Evolutionary conservation across 345 rosid genomes (phyloP).

Genomic region (Bruguiera parviflora): DNA sequence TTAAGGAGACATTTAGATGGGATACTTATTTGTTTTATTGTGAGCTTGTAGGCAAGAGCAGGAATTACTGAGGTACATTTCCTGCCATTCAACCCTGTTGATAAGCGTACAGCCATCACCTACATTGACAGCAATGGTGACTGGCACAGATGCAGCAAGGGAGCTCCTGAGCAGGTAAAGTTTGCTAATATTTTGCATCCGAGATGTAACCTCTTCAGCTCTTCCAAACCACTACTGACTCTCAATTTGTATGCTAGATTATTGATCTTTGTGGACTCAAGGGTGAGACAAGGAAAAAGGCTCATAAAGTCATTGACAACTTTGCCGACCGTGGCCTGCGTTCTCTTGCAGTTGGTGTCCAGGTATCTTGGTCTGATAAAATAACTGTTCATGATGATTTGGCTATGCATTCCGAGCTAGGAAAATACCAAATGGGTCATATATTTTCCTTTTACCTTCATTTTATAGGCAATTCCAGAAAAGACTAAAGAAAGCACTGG

Average conservation of each 20-base stretch:
- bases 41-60: conserved; percentile 61
- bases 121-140: conserved; percentile 61
- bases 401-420: neutral
- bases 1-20: neutral
- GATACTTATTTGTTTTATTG: neutral
- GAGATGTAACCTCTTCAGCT: neutral
- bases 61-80: conserved; percentile 87
- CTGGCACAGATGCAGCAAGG: conserved; percentile 87
- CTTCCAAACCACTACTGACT: neutral
- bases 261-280: conserved; percentile 69
- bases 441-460: neutral
- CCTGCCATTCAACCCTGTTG: conserved; percentile 93
- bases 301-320: conserved; percentile 52
- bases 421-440: neutral
- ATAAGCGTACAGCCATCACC: conserved; percentile 90
- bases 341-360: conserved; percentile 65
- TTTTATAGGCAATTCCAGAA: conserved; percentile 52
- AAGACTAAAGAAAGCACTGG: conserved; percentile 73
- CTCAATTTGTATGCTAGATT: conserved; percentile 34
- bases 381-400: neutral
- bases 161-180: conserved; percentile 87
- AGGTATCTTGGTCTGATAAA: conserved; percentile 39
- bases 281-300: conserved; percentile 50
- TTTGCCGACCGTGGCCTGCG: conserved; percentile 90
- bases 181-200: neutral